Percentiles rank a stretch among this genome's conserved stretches.
Conservation (phyloP, 345 rosid genomes). For the Salix arbutifolia region DNA sequence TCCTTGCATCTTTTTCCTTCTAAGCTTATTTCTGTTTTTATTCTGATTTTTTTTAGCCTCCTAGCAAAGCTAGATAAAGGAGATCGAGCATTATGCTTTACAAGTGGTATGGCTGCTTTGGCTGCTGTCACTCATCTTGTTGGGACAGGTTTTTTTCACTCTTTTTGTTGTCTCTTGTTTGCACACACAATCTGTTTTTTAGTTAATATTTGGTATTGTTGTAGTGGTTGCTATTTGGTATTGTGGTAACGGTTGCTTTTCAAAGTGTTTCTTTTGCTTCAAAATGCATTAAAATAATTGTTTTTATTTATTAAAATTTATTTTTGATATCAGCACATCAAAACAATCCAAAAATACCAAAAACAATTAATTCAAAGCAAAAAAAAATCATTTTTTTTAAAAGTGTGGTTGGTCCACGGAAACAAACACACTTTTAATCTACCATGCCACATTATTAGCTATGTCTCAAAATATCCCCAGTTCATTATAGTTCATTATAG, state of each 20-base stretch:
- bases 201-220: no score
- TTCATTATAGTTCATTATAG: not conserved
- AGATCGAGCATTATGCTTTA: conserved; percentile 90
- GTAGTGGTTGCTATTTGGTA: no score
- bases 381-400: no score
- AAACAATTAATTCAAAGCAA: no score
- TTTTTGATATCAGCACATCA: no score
- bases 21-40: not conserved
- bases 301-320: no score
- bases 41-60: conserved; percentile 42
- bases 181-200: not conserved
- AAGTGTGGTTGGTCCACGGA: no score
- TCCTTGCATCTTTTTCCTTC: conserved; percentile 1
- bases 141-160: conserved; percentile 45
- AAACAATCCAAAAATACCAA: no score
- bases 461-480: not conserved
- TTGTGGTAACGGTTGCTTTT: no score
- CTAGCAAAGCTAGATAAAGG: conserved; percentile 94
- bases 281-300: no score
- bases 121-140: conserved; percentile 73
- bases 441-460: not conserved
- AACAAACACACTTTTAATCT: not conserved
- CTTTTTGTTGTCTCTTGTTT: not conserved
- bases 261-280: no score
- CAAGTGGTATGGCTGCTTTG: conserved; percentile 99